Percentiles rank a stretch among this genome's conserved stretches.
Evolutionary conservation across 2,329 filamentous ascomycete species (phyloP).

Genomic region (Diplodia sapinea): DNA sequence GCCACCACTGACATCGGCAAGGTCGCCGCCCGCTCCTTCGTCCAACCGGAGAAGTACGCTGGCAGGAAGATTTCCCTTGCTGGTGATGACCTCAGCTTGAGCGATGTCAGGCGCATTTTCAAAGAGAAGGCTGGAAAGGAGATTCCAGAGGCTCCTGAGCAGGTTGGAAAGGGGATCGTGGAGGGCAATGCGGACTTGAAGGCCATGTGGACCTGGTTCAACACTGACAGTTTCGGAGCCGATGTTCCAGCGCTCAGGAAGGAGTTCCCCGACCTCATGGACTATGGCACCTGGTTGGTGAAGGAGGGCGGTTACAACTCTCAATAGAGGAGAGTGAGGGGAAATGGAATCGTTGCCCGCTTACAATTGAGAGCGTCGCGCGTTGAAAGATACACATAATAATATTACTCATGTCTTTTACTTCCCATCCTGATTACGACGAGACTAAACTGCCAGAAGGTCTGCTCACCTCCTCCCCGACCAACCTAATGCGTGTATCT

Average conservation of each 20-base stretch:
- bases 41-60: conserved; percentile 49
- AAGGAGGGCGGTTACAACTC: conserved; percentile 49
- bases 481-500: conserved; percentile 39
- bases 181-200: conserved; percentile 49
- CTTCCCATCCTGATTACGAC: too few species aligned
- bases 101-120: conserved; percentile 50
- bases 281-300: conserved; percentile 54
- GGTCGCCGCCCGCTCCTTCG: conserved; percentile 55
- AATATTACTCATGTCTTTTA: too few species aligned
- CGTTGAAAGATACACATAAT: background rate
- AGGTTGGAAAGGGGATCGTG: conserved; percentile 45
- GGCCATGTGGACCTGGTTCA: conserved; percentile 57
- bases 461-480: too few species aligned
- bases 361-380: background rate
- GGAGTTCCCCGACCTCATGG: conserved; percentile 50
- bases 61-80: conserved; percentile 53
- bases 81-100: conserved; percentile 55
- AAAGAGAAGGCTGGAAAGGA: conserved; percentile 49
- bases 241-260: conserved; percentile 50
- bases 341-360: too few species aligned
- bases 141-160: conserved; percentile 49
- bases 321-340: background rate
- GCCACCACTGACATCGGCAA: conserved; percentile 55
- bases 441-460: too few species aligned
- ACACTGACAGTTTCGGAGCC: conserved; percentile 49